phyloP scores from a whole-genome alignment of 2,329 filamentous ascomycete species.

The Xylariaceae sp. region DNA sequence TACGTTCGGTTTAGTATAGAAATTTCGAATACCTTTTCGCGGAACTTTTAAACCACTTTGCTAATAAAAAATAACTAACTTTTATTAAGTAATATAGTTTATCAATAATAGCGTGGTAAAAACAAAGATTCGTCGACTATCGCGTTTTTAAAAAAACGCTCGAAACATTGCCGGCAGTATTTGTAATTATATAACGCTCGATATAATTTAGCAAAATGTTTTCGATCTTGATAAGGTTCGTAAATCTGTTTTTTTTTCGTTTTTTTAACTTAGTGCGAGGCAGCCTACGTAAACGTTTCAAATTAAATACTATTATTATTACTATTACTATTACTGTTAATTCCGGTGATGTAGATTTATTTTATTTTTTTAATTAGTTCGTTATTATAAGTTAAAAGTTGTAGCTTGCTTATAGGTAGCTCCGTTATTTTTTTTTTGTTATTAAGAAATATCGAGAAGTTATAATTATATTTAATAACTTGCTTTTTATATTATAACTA shows the following conservation, averaged over 20 bases:
- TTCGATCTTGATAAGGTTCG: constrained; percentile 15
- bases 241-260: constrained; percentile 8
- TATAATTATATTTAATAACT: constrained; percentile 9
- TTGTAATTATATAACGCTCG: constrained; percentile 33
- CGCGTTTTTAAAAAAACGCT: constrained; percentile 38
- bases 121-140: constrained; percentile 49
- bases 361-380: constrained; percentile 14
- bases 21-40: too few relatives aligned
- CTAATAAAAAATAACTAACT: too few relatives aligned
- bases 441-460: constrained; percentile 8
- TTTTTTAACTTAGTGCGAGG: too few relatives aligned
- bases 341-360: constrained; percentile 10
- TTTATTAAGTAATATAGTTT: constrained; percentile 36
- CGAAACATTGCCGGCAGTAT: constrained; percentile 50
- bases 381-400: background rate
- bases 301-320: constrained; percentile 1
- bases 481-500: constrained; percentile 14
- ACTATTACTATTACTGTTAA: background rate
- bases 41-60: too few relatives aligned
- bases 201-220: constrained; percentile 12
- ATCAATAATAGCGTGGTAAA: constrained; percentile 50
- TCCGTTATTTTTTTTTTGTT: background rate
- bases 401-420: background rate
- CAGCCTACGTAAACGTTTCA: constrained; percentile 19
- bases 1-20: too few relatives aligned